Conservation (phyloP, 23 red algal species). For the Gracilaria gracilis region DNA sequence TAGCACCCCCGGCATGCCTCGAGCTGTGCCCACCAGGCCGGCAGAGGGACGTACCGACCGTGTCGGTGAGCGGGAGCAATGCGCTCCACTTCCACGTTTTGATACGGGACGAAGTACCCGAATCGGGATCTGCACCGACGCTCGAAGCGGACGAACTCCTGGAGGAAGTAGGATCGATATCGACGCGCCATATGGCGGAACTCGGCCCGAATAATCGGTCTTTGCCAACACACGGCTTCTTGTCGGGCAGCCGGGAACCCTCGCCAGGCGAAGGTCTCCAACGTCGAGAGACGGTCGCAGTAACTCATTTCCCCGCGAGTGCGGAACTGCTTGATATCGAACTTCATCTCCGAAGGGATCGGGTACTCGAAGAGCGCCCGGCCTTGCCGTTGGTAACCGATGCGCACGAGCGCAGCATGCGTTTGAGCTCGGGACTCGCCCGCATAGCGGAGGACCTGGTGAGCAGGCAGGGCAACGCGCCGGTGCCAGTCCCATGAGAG, state of each 20-base stretch:
- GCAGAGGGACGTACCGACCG: not conserved
- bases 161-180: no score
- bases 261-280: slow-evolving; percentile 8
- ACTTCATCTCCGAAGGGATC: no score
- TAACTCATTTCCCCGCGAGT: slow-evolving; percentile 24
- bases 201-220: slow-evolving; percentile 19
- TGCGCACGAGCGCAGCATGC: no score
- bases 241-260: no score
- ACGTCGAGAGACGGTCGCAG: not conserved
- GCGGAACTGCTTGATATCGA: not conserved
- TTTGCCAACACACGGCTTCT: not conserved
- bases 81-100: slow-evolving; percentile 21
- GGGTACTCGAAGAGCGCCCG: no score
- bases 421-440: no score
- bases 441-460: no score
- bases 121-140: not conserved
- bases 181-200: not conserved
- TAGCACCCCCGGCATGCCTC: slow-evolving; percentile 20
- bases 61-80: not conserved
- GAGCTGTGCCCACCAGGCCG: not conserved
- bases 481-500: no score
- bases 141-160: no score
- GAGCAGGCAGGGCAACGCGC: no score
- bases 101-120: not conserved
- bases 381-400: no score